A percentile compares a stretch with the other conserved stretches of the same genome.
These are phyloP conservation scores for Calophaca sinica DNA, from an alignment of 306 rosid genomes.

Conservation along the genomic window DNA sequence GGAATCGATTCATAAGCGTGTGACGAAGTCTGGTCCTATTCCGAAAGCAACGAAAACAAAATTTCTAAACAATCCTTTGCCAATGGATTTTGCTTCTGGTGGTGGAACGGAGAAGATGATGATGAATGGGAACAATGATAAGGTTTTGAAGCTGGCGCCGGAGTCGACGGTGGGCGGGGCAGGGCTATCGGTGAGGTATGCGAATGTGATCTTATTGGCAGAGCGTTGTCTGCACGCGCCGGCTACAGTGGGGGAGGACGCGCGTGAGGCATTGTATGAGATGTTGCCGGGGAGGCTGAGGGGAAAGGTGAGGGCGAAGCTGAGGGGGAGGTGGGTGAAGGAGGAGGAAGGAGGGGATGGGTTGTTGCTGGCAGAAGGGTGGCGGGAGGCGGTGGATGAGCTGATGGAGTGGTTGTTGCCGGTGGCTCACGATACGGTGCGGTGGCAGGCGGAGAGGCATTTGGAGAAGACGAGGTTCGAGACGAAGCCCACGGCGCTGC, in stretches of 20 bases:
- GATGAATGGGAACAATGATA: neutral
- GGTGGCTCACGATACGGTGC: slow-evolving; percentile 62
- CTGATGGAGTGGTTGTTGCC: slow-evolving; percentile 71
- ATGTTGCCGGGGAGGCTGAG: slow-evolving; percentile 67
- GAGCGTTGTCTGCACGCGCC: slow-evolving; percentile 65
- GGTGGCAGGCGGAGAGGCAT: slow-evolving; percentile 68
- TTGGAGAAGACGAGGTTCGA: slow-evolving; percentile 56
- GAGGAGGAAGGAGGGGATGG: slow-evolving; percentile 33
- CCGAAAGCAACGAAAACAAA: slow-evolving; percentile 22
- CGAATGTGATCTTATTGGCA: slow-evolving; percentile 59
- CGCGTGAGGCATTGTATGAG: slow-evolving; percentile 58
- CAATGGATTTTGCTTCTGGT: neutral
- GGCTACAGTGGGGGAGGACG: slow-evolving; percentile 46
- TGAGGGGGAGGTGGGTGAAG: slow-evolving; percentile 47
- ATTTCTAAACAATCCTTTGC: slow-evolving; percentile 10
- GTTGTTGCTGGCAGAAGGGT: slow-evolving; percentile 58
- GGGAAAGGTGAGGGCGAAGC: slow-evolving; percentile 53
- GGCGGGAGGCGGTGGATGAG: slow-evolving; percentile 76
- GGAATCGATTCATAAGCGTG: neutral
- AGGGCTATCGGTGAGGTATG: slow-evolving; percentile 64
- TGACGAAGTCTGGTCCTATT: slow-evolving; percentile 52
- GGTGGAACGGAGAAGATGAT: too few relatives aligned
- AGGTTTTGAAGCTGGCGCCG: slow-evolving; percentile 51
- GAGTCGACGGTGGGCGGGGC: slow-evolving; percentile 67
- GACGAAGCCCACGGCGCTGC: slow-evolving; percentile 44